Conservation (phyloP, 129 eudicot genomes). For the Saposhnikovia divaricata region DNA sequence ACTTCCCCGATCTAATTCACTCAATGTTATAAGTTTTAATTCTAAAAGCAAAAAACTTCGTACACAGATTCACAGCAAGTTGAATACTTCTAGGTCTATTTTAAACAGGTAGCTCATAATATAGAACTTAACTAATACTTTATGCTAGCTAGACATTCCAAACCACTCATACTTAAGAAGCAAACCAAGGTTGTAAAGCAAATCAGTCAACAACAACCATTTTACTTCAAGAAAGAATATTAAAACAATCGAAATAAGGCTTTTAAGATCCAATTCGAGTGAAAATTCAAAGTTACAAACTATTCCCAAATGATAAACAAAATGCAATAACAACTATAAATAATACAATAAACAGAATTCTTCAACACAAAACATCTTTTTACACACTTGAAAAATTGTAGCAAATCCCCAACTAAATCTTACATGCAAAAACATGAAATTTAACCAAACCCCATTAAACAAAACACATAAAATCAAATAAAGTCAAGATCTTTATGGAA, state of each 20-base stretch:
- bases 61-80: not conserved
- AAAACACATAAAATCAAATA: not conserved
- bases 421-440: not conserved
- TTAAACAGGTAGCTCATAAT: not conserved
- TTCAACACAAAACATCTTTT: not conserved
- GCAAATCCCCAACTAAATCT: not conserved
- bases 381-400: not conserved
- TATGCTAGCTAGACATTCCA: not conserved
- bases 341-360: not conserved
- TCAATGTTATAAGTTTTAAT: not conserved
- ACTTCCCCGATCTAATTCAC: not conserved
- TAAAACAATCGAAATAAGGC: not conserved
- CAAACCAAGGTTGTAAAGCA: not conserved
- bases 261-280: not conserved
- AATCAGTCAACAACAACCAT: not conserved
- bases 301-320: not conserved
- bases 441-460: not conserved
- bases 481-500: not conserved
- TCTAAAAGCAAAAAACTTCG: not conserved
- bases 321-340: not conserved
- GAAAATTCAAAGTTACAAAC: not conserved
- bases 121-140: not conserved
- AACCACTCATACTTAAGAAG: not conserved
- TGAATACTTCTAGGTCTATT: not conserved
- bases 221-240: not conserved